Evolutionary conservation across 306 rosid species (phyloP).

Genomic region (Phaseolus lunatus): DNA sequence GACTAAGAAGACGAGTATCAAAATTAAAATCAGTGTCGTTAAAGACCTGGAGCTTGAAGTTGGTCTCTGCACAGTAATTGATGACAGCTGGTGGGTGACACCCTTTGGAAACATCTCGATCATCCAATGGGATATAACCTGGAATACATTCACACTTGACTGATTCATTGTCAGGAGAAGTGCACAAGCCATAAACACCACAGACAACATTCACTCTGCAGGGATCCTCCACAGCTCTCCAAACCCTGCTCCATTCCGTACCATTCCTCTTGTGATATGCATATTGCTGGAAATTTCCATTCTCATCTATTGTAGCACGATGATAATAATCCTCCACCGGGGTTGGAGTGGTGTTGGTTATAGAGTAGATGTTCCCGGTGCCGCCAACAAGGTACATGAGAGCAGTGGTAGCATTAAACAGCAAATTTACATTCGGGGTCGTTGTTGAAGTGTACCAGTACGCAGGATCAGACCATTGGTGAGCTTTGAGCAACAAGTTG

Average conservation of each 20-base stretch:
- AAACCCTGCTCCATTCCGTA: slow-evolving; percentile 42
- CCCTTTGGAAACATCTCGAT: slow-evolving; percentile 33
- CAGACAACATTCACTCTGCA: slow-evolving; percentile 42
- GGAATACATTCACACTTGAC: slow-evolving; percentile 41
- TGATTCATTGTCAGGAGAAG: slow-evolving; percentile 47
- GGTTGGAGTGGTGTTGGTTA: slow-evolving; percentile 31
- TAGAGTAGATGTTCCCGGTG: background rate
- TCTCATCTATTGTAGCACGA: slow-evolving; percentile 40
- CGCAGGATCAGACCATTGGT: slow-evolving; percentile 41
- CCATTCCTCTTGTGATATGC: slow-evolving; percentile 46
- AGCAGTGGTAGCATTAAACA: slow-evolving; percentile 22
- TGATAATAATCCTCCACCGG: slow-evolving; percentile 46
- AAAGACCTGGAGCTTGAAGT: slow-evolving; percentile 38
- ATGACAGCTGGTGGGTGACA: slow-evolving; percentile 31
- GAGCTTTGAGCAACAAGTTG: slow-evolving; percentile 34
- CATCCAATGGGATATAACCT: slow-evolving; percentile 38
- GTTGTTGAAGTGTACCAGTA: slow-evolving; percentile 32
- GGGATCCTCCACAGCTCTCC: slow-evolving; percentile 45
- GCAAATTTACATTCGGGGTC: background rate
- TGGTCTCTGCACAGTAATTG: slow-evolving; percentile 34
- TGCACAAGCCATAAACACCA: slow-evolving; percentile 44
- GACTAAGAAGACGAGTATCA: background rate
- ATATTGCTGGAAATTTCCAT: slow-evolving; percentile 48
- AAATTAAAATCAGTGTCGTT: slow-evolving; percentile 48
- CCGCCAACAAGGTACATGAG: slow-evolving; percentile 19